phyloP scores from a whole-genome alignment of 1,139 yeast genomes.

The Lipomyces yarrowii region DNA sequence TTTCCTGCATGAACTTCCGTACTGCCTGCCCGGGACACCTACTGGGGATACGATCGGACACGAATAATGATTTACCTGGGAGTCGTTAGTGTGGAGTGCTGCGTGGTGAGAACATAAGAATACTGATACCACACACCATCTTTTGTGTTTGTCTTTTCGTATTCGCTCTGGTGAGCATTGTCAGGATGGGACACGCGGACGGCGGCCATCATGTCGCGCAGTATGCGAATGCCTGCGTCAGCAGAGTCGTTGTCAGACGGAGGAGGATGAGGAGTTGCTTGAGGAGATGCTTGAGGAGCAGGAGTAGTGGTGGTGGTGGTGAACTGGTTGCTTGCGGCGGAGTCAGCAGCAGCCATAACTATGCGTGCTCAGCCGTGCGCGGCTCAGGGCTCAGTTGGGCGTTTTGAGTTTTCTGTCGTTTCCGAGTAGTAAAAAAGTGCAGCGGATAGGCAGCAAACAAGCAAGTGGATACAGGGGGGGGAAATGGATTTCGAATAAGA shows the following conservation, averaged over 20 bases:
- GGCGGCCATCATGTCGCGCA: conserved; percentile 14
- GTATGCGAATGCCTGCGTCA: conserved; percentile 13
- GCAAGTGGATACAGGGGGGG: too few species aligned
- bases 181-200: background rate
- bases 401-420: too few species aligned
- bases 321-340: background rate
- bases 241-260: background rate
- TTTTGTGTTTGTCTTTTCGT: too few species aligned
- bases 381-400: background rate
- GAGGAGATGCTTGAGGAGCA: too few species aligned
- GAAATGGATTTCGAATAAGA: too few species aligned
- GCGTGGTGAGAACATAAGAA: background rate
- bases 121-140: background rate
- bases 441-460: background rate
- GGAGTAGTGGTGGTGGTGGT: background rate
- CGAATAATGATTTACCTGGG: background rate
- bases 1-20: background rate
- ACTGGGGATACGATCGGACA: background rate
- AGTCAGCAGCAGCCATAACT: background rate
- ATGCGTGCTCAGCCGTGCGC: background rate
- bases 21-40: background rate
- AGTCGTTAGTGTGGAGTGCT: background rate
- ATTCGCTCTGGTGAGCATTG: background rate
- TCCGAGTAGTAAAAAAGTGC: background rate
- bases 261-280: background rate